Evolutionary conservation across 2,329 filamentous ascomycete species (phyloP).

Genomic region (Elsinoe necatrix): DNA sequence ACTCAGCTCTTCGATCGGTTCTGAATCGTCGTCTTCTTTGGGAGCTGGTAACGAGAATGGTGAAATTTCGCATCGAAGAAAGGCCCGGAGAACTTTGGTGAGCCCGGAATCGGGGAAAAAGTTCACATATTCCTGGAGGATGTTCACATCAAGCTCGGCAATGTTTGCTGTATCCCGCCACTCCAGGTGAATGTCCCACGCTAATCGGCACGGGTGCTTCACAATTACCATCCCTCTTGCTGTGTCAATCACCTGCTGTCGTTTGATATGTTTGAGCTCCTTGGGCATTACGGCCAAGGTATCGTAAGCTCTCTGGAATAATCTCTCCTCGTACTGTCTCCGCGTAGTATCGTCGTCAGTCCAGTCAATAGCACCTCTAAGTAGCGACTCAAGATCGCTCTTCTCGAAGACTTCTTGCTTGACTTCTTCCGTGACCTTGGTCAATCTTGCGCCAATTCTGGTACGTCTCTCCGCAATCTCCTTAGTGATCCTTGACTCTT

Average conservation of each 20-base stretch:
- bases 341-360: slow-evolving; percentile 75
- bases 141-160: slow-evolving; percentile 64
- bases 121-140: slow-evolving; percentile 71
- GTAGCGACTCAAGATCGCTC: slow-evolving; percentile 72
- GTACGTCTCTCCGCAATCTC: slow-evolving; percentile 85
- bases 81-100: slow-evolving; percentile 72
- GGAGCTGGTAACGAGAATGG: slow-evolving; percentile 65
- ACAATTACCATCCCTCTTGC: slow-evolving; percentile 94
- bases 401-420: slow-evolving; percentile 72
- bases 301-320: slow-evolving; percentile 73
- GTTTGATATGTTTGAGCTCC: slow-evolving; percentile 61
- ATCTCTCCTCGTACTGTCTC: slow-evolving; percentile 80
- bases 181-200: slow-evolving; percentile 85
- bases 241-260: slow-evolving; percentile 63
- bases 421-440: slow-evolving; percentile 76
- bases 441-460: slow-evolving; percentile 72
- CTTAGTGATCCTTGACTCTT: slow-evolving; percentile 81
- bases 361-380: slow-evolving; percentile 83
- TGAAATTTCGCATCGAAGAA: slow-evolving; percentile 72
- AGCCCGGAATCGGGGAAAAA: slow-evolving; percentile 82
- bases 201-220: slow-evolving; percentile 78
- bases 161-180: slow-evolving; percentile 75
- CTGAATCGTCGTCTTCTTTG: slow-evolving; percentile 36
- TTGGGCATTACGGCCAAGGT: slow-evolving; percentile 59
- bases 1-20: slow-evolving; percentile 52